These are phyloP conservation scores for Cladosporium sp. DNA, from an alignment of 2,329 filamentous ascomycete species.

Conservation along the genomic window DNA sequence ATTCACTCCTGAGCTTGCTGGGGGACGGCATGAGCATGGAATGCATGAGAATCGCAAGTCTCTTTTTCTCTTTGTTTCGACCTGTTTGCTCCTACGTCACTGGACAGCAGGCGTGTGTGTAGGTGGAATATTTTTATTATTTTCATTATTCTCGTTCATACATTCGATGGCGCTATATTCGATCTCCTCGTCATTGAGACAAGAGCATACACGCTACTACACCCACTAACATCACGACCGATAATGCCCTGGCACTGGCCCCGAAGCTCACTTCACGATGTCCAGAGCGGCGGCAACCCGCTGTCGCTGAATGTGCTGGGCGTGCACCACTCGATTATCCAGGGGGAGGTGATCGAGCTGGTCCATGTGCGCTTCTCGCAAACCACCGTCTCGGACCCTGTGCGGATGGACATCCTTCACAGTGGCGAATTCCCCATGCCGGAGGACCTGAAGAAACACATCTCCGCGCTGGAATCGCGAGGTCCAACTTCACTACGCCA, in stretches of 20 bases:
- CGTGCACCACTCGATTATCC: conserved; percentile 3
- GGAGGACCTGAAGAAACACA: background rate
- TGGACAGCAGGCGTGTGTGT: no score
- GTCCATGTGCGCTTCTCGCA: conserved; percentile 7
- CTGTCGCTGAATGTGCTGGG: conserved; percentile 7
- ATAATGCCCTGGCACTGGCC: conserved; percentile 9
- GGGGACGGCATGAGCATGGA: no score
- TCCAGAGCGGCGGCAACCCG: background rate
- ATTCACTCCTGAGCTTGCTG: no score
- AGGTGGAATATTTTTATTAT: no score
- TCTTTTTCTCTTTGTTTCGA: no score
- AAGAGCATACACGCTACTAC: no score
- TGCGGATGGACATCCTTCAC: conserved; percentile 2
- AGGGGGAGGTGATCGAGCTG: conserved; percentile 1
- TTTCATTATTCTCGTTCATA: no score
- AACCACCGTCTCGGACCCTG: background rate
- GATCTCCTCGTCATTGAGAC: no score
- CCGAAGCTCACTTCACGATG: conserved; percentile 3
- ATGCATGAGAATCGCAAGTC: no score
- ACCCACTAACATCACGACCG: no score
- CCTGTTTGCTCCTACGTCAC: no score
- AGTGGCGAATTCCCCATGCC: background rate
- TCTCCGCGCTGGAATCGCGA: background rate
- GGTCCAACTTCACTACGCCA: conserved; percentile 1
- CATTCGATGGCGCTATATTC: no score